Conservation (phyloP, 176 grass and related monocot genomes). For the Neostapfia colusana region DNA sequence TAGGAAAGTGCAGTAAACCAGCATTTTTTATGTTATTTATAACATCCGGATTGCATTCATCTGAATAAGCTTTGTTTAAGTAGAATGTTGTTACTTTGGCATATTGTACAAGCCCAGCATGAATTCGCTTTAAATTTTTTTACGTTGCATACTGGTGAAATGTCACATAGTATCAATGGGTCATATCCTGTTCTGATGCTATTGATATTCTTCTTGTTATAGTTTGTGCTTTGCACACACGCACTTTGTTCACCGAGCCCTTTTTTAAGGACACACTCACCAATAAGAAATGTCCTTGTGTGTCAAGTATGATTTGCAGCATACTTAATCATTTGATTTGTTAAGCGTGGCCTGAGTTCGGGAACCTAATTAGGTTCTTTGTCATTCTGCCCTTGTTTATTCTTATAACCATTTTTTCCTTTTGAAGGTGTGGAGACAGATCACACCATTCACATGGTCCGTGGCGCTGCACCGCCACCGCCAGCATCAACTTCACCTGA, state of each 20-base stretch:
- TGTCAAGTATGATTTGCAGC: neutral
- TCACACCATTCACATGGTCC: constrained; percentile 97
- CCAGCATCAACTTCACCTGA: constrained; percentile 46
- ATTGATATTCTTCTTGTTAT: neutral
- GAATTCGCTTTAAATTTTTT: neutral
- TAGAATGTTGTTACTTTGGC: constrained; percentile 14
- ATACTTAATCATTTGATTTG: neutral
- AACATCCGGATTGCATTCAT: neutral
- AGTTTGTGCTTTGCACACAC: neutral
- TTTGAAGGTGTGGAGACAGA: constrained; percentile 83
- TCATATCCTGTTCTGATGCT: neutral
- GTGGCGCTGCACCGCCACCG: constrained; percentile 57
- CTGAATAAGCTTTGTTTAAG: neutral
- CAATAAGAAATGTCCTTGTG: constrained; percentile 5
- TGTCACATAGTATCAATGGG: neutral
- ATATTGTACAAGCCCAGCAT: neutral
- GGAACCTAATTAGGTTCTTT: constrained; percentile 20
- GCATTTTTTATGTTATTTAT: neutral
- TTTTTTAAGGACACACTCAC: neutral
- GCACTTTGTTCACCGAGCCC: neutral
- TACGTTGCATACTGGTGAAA: neutral
- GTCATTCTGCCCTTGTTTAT: neutral
- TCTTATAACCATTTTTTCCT: neutral
- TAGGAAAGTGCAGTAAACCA: neutral
- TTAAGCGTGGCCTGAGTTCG: neutral